Percentiles rank a stretch among this genome's conserved stretches.
Evolutionary conservation across 148 eudicot genomes (phyloP).

Genomic region (Heliosperma pusillum): DNA sequence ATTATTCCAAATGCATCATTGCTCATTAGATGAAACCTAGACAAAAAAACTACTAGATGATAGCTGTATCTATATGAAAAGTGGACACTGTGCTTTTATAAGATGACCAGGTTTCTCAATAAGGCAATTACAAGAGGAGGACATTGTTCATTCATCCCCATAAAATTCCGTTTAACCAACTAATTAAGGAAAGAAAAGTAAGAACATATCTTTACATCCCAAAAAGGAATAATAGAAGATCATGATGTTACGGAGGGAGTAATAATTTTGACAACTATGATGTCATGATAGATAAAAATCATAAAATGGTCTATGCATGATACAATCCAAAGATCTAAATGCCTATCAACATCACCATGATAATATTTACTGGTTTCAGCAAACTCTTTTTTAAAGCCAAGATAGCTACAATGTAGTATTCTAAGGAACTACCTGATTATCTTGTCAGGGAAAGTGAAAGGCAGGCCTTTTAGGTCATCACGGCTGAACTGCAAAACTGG

Average conservation of each 20-base stretch:
- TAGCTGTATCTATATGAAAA: no score
- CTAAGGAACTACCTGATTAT: slow-evolving; percentile 42
- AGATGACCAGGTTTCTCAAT: no score
- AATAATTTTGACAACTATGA: neutral
- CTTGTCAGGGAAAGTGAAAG: slow-evolving; percentile 61
- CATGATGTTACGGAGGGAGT: no score
- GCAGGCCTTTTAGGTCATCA: slow-evolving; percentile 77
- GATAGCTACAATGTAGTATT: neutral
- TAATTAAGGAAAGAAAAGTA: no score
- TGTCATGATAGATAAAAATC: neutral
- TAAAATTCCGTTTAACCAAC: no score
- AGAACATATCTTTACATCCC: no score
- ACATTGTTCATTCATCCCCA: no score
- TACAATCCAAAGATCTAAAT: neutral
- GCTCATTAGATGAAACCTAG: neutral
- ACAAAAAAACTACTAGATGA: neutral
- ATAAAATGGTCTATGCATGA: neutral
- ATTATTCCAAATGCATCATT: neutral
- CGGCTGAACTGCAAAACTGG: slow-evolving; percentile 61
- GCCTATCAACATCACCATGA: slow-evolving; percentile 3
- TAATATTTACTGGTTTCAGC: neutral
- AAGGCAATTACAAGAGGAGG: no score
- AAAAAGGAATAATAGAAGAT: no score
- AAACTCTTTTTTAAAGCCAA: neutral
- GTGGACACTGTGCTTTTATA: no score